A percentile compares a stretch with the other conserved stretches of the same genome.
phyloP scores from a whole-genome alignment of 176 grass and related monocot genomes.

The Oryza meridionalis region DNA sequence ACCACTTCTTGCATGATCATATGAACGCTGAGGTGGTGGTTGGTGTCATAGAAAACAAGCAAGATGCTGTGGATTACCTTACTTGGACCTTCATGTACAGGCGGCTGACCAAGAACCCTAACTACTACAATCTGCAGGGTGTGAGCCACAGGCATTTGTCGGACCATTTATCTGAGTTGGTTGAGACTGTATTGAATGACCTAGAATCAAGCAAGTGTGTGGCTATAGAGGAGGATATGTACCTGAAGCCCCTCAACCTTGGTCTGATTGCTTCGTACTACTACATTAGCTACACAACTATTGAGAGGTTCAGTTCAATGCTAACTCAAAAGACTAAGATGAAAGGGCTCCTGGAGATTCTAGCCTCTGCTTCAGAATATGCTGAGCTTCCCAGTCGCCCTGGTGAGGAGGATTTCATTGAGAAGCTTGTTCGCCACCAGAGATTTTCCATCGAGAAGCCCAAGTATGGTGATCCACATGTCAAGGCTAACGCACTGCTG shows the following conservation, averaged over 20 bases:
- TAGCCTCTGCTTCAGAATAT: slow-evolving; percentile 88
- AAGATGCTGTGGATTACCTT: slow-evolving; percentile 98
- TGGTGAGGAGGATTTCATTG: slow-evolving; percentile 84
- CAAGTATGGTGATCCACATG: slow-evolving; percentile 79
- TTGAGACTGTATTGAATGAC: slow-evolving; percentile 74
- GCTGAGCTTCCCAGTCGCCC: slow-evolving; percentile 73
- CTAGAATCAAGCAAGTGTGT: slow-evolving; percentile 88
- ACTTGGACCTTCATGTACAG: slow-evolving; percentile 98
- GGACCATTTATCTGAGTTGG: slow-evolving; percentile 84
- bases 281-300: slow-evolving; percentile 89
- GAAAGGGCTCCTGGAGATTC: slow-evolving; percentile 88
- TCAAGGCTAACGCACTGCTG: slow-evolving; percentile 86
- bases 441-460: slow-evolving; percentile 95
- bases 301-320: slow-evolving; percentile 87
- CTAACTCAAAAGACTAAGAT: slow-evolving; percentile 88
- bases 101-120: slow-evolving; percentile 85
- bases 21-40: slow-evolving; percentile 96
- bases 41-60: slow-evolving; percentile 82
- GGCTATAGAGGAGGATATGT: slow-evolving; percentile 93
- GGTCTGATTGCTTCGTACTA: slow-evolving; percentile 96
- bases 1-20: slow-evolving; percentile 95
- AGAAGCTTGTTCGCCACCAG: slow-evolving; percentile 85
- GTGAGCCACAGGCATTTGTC: slow-evolving; percentile 95
- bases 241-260: slow-evolving; percentile 93
- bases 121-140: slow-evolving; percentile 96